Conservation (phyloP, 2,329 filamentous ascomycete genomes). For the Alternaria angustiovoidea region DNA sequence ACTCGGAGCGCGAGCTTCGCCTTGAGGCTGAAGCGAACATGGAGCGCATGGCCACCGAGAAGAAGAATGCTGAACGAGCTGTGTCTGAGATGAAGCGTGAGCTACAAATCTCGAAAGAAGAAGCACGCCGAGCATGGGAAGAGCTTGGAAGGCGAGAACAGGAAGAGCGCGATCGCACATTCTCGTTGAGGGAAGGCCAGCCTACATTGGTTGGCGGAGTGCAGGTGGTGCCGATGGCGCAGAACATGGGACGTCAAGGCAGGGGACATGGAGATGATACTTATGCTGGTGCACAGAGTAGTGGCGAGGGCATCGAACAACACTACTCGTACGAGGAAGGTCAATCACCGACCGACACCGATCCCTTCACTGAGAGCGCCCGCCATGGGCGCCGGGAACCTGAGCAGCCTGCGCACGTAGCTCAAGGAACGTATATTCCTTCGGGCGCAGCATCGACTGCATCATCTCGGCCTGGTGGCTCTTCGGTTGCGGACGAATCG, state of each 20-base stretch:
- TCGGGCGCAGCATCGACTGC: constrained; percentile 35
- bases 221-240: constrained; percentile 92
- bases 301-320: constrained; percentile 48
- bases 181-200: constrained; percentile 84
- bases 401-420: constrained; percentile 39
- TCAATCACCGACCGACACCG: constrained; percentile 65
- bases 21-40: constrained; percentile 72
- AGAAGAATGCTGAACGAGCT: constrained; percentile 74
- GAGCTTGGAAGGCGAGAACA: constrained; percentile 93
- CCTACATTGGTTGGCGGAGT: constrained; percentile 91
- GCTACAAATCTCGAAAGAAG: constrained; percentile 92
- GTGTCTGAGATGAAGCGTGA: constrained; percentile 93
- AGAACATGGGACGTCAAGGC: constrained; percentile 62
- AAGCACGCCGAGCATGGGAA: constrained; percentile 95
- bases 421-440: constrained; percentile 47
- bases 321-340: constrained; percentile 61
- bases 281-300: constrained; percentile 42
- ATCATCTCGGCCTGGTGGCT: constrained; percentile 27
- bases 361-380: constrained; percentile 66
- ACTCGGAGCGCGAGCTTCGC: constrained; percentile 75
- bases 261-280: constrained; percentile 47
- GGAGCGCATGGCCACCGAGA: constrained; percentile 73
- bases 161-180: constrained; percentile 86
- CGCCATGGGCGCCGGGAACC: constrained; percentile 41
- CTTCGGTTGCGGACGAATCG: constrained; percentile 28